Conservation (phyloP, 2,329 filamentous ascomycete species). For the Alternaria arbusti region DNA sequence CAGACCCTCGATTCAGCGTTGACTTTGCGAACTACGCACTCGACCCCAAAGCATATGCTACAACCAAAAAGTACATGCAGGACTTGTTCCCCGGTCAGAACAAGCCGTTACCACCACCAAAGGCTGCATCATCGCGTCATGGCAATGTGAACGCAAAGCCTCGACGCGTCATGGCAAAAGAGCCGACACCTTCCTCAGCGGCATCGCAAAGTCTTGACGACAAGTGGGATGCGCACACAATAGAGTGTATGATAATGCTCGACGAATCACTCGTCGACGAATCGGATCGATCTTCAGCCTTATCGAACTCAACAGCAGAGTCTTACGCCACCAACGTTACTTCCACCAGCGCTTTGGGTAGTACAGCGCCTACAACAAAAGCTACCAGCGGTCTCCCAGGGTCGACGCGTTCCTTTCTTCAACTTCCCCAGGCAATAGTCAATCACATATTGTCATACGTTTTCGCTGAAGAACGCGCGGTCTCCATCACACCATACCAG, state of each 20-base stretch:
- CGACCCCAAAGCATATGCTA: constrained; percentile 5
- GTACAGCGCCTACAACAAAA: not conserved
- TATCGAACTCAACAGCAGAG: constrained; percentile 11
- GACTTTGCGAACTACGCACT: constrained; percentile 25
- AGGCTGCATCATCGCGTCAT: not conserved
- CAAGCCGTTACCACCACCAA: constrained; percentile 9
- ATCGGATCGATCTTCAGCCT: constrained; percentile 1
- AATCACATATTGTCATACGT: constrained; percentile 29
- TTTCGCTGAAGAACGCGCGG: constrained; percentile 20
- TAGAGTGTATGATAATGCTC: constrained; percentile 7
- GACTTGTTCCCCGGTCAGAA: constrained; percentile 9
- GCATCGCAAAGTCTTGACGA: not conserved
- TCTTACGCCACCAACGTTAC: constrained; percentile 2
- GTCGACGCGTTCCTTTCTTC: constrained; percentile 9
- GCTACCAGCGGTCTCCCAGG: not conserved
- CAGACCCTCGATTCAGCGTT: constrained; percentile 30
- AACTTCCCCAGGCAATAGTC: constrained; percentile 24
- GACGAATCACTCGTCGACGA: not conserved
- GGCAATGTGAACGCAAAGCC: not conserved
- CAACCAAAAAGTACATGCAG: constrained; percentile 10
- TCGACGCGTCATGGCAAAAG: not conserved
- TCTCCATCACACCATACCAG: constrained; percentile 18
- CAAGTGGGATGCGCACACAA: not conserved
- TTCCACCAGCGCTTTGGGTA: not conserved
- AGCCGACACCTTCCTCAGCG: not conserved